Evolutionary conservation across 352 stramenopile genomes (phyloP), one percentile per base, ranked within the genome.

Genomic region (Pythium apleroticum): DNA sequence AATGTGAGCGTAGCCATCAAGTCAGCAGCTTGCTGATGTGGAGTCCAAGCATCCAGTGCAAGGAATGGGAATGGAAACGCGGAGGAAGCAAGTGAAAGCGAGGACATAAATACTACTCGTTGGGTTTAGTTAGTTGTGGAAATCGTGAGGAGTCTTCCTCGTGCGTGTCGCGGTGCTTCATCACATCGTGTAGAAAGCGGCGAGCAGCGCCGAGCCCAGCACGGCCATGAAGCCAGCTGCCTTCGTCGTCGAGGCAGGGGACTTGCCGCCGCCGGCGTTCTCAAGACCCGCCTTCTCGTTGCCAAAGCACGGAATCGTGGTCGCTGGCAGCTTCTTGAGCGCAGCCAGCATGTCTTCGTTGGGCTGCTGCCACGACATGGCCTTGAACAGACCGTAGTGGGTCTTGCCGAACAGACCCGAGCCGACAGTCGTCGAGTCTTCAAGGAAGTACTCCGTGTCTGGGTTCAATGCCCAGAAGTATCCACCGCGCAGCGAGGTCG

Each of bases 401-500:
- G 76, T 81, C 25, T 73, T 71, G 25, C 71, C 78, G 52, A 91
- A 84, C 9, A 75, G 63, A 15, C 77, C 80, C 41, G 66, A 68
- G 39, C 77, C 73, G 17, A 62, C 60, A 68, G 85, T 74, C 17
- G 66, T 63, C 35, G 77, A 73, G 63, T 86, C 75, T 52, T 88
- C 79, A 3, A 86, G 64, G 58, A 82, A 88, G 39, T 81, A 81
- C 41, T 85, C 69, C 1, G 64, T 83, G 59, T 89, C 77, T 10
- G 83, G 80, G 52, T 91, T 91, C 27, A 90, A 62, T 3, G 75
- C 75, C 71, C 78, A 91, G 52, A 84, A 85, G 67, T 87, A 91
- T 7, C 78, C 80, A 17, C 83, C 80, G 56, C 80, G 77, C 28
- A 86, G 60, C 20, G 59, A 73, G 30, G 39, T 66, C 7, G 68